Evolutionary conservation across 1,284 basidiomycete species (phyloP), one percentile per base, ranked within the genome.

Genomic region (Ganoderma sp.): DNA sequence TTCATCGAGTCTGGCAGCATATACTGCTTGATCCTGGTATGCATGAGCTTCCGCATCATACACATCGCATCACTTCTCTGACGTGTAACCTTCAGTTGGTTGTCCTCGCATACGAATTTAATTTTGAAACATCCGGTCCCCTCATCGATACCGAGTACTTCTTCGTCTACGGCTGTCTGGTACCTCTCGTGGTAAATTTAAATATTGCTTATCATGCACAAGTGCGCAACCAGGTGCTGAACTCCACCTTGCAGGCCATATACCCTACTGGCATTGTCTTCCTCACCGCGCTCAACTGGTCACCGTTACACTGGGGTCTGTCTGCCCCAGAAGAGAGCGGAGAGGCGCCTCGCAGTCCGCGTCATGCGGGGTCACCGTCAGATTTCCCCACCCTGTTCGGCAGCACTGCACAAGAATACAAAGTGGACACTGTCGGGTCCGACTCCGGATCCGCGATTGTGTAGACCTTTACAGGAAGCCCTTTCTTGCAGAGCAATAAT

Each of bases 1-100:
- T 37, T 67, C 14, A 43, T 67, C 19, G 66, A 67, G 37, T 67
- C 66, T n/a, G 66, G 66, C n/a, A 19, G 43, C 2, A 41, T 67
- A 5, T 67, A 67, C 25, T 67, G 66, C 39, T 7, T 63, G 0
- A n/a, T 67, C 15, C 62, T 61, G 66, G 66, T 67, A 37, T 12
- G n/a, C n/a, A 6, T n/a, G 48, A 25, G n/a, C 10, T 22, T 50
- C 48, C 15, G 41, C 25, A 28, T 28, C 25, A 28, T 28, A 28
- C 25, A 48, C 32, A 10, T 22, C n/a, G 25, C 37, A 8, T 22
- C 5, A 22, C 19, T 39, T 50, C 8, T 3, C 48, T 50, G n/a
- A 39, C 59, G 17, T 0, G 3, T 41, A 28, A 28, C 25, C 12
- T 32, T 14, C 10, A 66, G 65, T 15, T 48, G 32, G 22, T 34